A percentile compares a stretch with the other conserved stretches of the same genome.
These are phyloP conservation scores for Marasmius tenuissimus DNA, from an alignment of 1,284 basidiomycete species.

Conservation along the genomic window DNA sequence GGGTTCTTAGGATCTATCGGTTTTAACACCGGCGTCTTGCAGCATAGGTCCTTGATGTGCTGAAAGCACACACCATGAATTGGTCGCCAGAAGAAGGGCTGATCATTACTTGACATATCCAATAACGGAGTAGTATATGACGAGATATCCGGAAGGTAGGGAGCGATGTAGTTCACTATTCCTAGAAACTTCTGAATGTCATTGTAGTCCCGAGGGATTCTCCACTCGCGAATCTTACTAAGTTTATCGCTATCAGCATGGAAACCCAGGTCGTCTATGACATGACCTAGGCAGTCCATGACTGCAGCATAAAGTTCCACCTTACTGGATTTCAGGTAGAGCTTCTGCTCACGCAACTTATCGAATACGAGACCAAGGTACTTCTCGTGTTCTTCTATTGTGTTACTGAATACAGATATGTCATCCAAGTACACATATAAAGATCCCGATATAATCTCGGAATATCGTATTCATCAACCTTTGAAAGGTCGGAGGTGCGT, in stretches of 20 bases:
- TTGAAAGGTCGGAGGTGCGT: conserved; percentile 18
- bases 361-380: conserved; percentile 21
- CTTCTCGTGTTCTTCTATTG: conserved; percentile 24
- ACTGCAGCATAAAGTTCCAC: conserved; percentile 27
- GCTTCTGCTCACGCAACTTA: conserved; percentile 15
- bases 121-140: conserved; percentile 24
- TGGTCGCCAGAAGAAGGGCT: conserved; percentile 12
- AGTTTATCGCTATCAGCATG: conserved; percentile 22
- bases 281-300: conserved; percentile 30
- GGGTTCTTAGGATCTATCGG: conserved; percentile 1
- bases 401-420: conserved; percentile 35
- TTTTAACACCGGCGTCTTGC: conserved; percentile 9
- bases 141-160: conserved; percentile 36
- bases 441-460: conserved; percentile 22
- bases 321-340: conserved; percentile 27
- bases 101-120: conserved; percentile 13
- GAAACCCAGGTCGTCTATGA: conserved; percentile 26
- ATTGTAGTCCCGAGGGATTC: background rate
- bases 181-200: conserved; percentile 32
- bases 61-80: conserved; percentile 12
- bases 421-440: conserved; percentile 36
- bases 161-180: conserved; percentile 37
- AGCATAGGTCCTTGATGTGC: conserved; percentile 10
- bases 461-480: conserved; percentile 24
- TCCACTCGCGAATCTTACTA: background rate